Conservation (phyloP, 805 yeast genomes). For the Candida jianshihensis region DNA sequence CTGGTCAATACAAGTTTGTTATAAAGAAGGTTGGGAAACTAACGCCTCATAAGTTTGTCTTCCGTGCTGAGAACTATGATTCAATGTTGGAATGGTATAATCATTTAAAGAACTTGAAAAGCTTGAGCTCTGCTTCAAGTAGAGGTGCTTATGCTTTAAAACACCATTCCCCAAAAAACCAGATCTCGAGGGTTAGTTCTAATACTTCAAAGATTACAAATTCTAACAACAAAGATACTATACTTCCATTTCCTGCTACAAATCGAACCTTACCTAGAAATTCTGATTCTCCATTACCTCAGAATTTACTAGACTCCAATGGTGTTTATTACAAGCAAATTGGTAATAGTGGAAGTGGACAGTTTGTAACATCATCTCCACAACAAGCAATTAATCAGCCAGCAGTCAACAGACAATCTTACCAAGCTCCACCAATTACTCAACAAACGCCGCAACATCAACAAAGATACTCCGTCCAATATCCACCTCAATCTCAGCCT, state of each 20-base stretch:
- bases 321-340: conserved; percentile 18
- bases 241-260: conserved; percentile 18
- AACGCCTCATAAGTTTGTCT: conserved; percentile 90
- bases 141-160: conserved; percentile 20
- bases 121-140: conserved; percentile 37
- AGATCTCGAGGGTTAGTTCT: conserved; percentile 24
- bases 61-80: conserved; percentile 78
- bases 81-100: conserved; percentile 80
- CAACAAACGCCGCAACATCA: conserved; percentile 4
- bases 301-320: conserved; percentile 12
- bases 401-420: conserved; percentile 12
- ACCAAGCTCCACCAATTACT: conserved; percentile 2
- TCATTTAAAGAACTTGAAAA: conserved; percentile 64
- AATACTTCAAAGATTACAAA: conserved; percentile 19
- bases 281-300: conserved; percentile 16
- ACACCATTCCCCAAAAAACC: conserved; percentile 11
- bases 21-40: conserved; percentile 70
- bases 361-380: conserved; percentile 9
- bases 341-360: background rate
- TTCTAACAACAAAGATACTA: conserved; percentile 18
- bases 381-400: too few species aligned
- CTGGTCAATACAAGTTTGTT: conserved; percentile 66
- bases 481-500: conserved; percentile 4
- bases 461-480: conserved; percentile 9
- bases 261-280: conserved; percentile 16